Evolutionary conservation across 306 rosid species (phyloP), one percentile per base, ranked within the genome.

Genomic region (Malus orientalis): DNA sequence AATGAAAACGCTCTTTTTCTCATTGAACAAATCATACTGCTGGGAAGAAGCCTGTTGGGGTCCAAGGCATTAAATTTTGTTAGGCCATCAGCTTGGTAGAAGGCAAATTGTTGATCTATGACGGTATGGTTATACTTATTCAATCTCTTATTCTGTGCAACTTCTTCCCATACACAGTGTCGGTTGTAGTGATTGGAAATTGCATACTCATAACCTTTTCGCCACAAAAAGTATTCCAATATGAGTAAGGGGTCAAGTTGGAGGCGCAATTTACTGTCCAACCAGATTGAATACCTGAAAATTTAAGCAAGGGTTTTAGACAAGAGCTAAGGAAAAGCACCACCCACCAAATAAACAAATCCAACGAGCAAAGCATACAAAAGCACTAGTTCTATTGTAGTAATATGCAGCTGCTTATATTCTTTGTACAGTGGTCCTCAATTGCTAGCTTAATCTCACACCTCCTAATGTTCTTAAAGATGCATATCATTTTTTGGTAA

Each of bases 201-300:
- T 66, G 91, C 97, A 75, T 83, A 92, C 76, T 90, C 93, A 47
- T 86, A 75, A 63, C 89, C 96, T 66, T 93, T 93, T 59, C 96
- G 89, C 99, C 99, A 95, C 87, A 95, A 75, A 80, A 92, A 90
- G 88, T 92, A 84, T 75, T 95, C 99, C 91, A 90, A 82, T 80
- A 95, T 88, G 74, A 86, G 93, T 42, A 92, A 73, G 74, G 99
- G 97, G 76, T 95, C 99, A 76, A 86, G 87, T 86, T 90, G 97
- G 72, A 95, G 93, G 8, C 97, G 91, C 70, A 92, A 87, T 83
- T 95, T 95, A 88, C 97, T 92, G 76, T 95, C 99, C 88, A 95
- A 75, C 99, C 99, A 95, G 78, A 95, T 95, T 3, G 99, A 84
- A 86, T 90, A 95, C 87, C 98, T 95, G 89, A 80, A 66, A 69